Base-by-base conservation (phyloP, 2,329 filamentous ascomycete genomes). In the Hymenoscyphus fructigenus region DNA sequence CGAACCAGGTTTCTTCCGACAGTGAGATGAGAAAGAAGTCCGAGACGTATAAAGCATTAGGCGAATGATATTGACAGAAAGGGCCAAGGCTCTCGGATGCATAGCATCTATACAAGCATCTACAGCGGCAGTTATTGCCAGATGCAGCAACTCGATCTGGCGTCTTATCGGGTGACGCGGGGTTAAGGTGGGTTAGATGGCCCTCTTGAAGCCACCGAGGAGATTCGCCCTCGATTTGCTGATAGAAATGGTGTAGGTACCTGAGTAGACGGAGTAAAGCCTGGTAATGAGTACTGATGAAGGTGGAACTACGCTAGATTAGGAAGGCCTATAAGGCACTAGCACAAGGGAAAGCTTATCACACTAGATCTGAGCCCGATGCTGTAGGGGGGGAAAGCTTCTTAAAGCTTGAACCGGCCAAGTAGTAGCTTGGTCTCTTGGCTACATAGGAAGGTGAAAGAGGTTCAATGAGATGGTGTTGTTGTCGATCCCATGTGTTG, bases 261-360 rank as follows among this genome's bases (percentile, higher is more conserved):
- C 23, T 14, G 47, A 23, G n/a, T 53, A 53, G 23, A 23, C 47
- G 20, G 9, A 53, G 47, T 53, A 26, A 53, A 53, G 23, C 47
- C 47, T 53, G 47, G 20, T 53, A 53, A 53, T 50, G 23, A 53
- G 47, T 53, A 53, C 47, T 20, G 47, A 26, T 23, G 47, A 26
- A 23, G 20, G 23, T 32, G 3, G 5, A 2, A 57, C 62, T 65
- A 67, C 20, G 47, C 65, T 28, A 20, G 44, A 58, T 59, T 67
- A 60, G 65, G 65, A 47, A 67, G 65, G 65, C 63, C 26, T 64
- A 15, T 61, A 64, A 62, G 20, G 9, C 17, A 57, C 47, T 44
- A 60, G 50, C 57, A 44, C n/a, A 15, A 32, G 38, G 44, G 41
- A 56, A 60, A 61, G 59, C 65, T 64, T 66, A 58, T 38, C 56